Conservation (phyloP, 805 yeast genomes). For the Wickerhamomyces sydowiorum region DNA sequence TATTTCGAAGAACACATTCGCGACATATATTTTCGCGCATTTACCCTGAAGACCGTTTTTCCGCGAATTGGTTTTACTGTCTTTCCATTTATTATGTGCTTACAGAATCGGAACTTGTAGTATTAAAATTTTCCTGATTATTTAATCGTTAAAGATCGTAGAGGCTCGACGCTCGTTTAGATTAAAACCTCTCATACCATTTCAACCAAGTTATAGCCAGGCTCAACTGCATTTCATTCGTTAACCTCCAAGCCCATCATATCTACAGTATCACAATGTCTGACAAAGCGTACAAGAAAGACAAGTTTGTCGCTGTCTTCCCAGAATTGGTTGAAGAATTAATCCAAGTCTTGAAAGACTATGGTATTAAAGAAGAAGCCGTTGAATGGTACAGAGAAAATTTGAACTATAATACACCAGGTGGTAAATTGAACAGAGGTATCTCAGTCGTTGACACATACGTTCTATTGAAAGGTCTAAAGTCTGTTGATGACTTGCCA, state of each 20-base stretch:
- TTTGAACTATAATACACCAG: conserved; percentile 84
- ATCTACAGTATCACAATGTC: conserved; percentile 9
- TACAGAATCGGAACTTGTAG: no score
- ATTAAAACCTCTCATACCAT: no score
- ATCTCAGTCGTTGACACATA: conserved; percentile 92
- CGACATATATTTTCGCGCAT: background rate
- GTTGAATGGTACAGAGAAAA: conserved; percentile 74
- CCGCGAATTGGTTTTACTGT: no score
- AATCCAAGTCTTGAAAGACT: conserved; percentile 48
- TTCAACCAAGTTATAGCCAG: no score
- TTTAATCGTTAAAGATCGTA: no score
- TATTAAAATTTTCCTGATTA: no score
- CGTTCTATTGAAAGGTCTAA: conserved; percentile 64
- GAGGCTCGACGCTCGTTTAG: no score
- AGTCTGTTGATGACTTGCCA: conserved; percentile 50
- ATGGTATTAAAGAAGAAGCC: conserved; percentile 85
- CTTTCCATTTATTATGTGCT: no score
- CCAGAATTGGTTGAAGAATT: conserved; percentile 77
- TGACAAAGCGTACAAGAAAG: conserved; percentile 31
- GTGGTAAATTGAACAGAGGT: conserved; percentile 96
- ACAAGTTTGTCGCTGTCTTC: conserved; percentile 60
- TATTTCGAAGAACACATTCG: background rate
- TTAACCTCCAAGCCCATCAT: no score
- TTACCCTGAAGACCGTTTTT: background rate
- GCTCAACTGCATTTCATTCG: no score